A percentile compares a stretch with the other conserved stretches of the same genome.
phyloP scores from a whole-genome alignment of 306 rosid species.

The Lithocarpus polystachyus region DNA sequence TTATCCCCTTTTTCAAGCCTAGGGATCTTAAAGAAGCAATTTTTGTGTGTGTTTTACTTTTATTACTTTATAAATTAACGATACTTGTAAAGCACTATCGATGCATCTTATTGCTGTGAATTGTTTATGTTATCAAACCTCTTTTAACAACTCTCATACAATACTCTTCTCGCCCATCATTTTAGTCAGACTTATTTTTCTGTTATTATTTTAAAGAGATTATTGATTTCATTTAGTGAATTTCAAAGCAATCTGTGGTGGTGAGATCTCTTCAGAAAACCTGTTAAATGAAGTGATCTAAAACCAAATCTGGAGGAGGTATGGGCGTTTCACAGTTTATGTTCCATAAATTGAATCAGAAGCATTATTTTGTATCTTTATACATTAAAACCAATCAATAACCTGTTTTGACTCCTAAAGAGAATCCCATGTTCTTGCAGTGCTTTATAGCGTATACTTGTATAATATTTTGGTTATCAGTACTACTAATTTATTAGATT shows the following conservation, averaged over 20 bases:
- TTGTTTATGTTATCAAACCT: not conserved
- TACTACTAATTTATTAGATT: not conserved
- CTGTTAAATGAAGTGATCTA: not conserved
- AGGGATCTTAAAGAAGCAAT: not conserved
- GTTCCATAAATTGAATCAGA: not conserved
- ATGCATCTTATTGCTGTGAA: not conserved
- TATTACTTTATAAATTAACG: not conserved
- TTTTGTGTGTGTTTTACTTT: not conserved
- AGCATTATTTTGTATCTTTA: not conserved
- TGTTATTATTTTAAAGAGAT: not conserved
- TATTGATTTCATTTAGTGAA: not conserved
- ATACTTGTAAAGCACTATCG: not conserved
- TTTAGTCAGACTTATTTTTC: not conserved
- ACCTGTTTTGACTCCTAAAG: not conserved
- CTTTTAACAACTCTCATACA: not conserved
- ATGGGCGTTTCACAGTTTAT: too few species aligned
- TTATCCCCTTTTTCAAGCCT: not conserved
- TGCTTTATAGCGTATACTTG: not conserved
- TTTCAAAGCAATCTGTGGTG: not conserved
- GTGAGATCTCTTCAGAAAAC: not conserved
- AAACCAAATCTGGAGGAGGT: too few species aligned
- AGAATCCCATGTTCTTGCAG: not conserved
- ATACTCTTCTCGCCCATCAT: not conserved
- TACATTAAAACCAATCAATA: not conserved
- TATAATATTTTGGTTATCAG: not conserved